These are phyloP conservation scores for Crithidia brevicula DNA, from an alignment of 208 protist species.

Conservation along the genomic window DNA sequence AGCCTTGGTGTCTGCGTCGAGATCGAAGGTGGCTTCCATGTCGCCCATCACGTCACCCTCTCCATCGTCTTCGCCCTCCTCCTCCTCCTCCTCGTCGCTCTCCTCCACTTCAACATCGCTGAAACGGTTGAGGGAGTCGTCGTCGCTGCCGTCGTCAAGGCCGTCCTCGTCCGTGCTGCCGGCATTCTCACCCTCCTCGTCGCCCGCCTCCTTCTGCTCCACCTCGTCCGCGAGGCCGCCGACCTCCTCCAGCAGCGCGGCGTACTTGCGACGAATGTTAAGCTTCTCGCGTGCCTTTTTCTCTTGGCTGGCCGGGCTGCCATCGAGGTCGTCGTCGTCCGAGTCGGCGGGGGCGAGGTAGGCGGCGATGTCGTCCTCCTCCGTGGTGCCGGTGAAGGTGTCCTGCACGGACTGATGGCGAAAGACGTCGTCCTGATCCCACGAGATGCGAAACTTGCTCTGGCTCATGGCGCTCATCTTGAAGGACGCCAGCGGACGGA, in stretches of 20 bases:
- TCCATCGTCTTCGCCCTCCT: slow-evolving; percentile 15
- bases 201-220: slow-evolving; percentile 4
- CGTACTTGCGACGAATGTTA: slow-evolving; percentile 82
- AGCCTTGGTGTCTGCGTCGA: slow-evolving; percentile 82
- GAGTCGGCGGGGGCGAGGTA: slow-evolving; percentile 90
- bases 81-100: slow-evolving; percentile 28
- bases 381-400: slow-evolving; percentile 84
- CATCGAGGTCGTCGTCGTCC: slow-evolving; percentile 64
- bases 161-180: slow-evolving; percentile 29
- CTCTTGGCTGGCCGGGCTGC: slow-evolving; percentile 25
- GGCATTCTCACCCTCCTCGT: slow-evolving; percentile 2
- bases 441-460: slow-evolving; percentile 91
- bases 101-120: slow-evolving; percentile 76
- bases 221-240: slow-evolving; percentile 67
- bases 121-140: slow-evolving; percentile 82
- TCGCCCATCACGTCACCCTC: slow-evolving; percentile 52
- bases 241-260: slow-evolving; percentile 81
- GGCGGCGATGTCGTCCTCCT: slow-evolving; percentile 87
- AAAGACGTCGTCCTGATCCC: slow-evolving; percentile 91
- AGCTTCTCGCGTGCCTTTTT: slow-evolving; percentile 48
- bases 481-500: slow-evolving; percentile 82
- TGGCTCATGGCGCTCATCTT: slow-evolving; percentile 86
- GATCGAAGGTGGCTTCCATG: slow-evolving; percentile 82
- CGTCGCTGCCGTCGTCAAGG: slow-evolving; percentile 58
- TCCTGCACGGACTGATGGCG: slow-evolving; percentile 86